Evolutionary conservation across 75 land plant genomes (phyloP), one percentile per base, ranked within the genome.

Genomic region (Ceratopteris richardii): DNA sequence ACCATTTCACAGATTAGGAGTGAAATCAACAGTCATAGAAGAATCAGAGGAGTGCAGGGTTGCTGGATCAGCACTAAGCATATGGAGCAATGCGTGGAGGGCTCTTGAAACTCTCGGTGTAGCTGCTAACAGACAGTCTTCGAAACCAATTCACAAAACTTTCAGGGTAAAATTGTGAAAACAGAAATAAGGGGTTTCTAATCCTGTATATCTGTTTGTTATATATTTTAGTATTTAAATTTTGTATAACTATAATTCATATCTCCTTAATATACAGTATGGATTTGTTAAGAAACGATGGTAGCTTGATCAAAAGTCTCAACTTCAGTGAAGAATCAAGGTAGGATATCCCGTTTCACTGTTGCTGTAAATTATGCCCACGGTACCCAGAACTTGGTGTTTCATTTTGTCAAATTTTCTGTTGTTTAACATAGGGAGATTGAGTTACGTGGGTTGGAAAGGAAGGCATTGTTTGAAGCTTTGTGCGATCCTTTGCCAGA

Each of bases 361-460:
- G 22, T 2, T 3, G 5, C 14, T 46, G 14, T 18, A 18, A 21
- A 40, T 40, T 14, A 18, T 46, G 14, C 18, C 13, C 4, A 46
- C 14, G 17, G 22, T 46, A 17, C 50, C 14, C 12, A 3, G 50
- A 5, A 5, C 2, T 9, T 33, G 37, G 9, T 3, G 9, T 33
- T 3, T 4, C 37, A 3, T 33, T 46, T 5, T 46, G 12, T 21
- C 3, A 14, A 18, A 46, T 5, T 2, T 18, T 21, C 14, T 10
- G 9, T 40, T 14, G 13, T 46, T 46, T 17, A 3, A 25, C 1
- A 52, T 26, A 52, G 59, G 12, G 43, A 23, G n/a, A 5, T 44
- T 29, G 92, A 87, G 56, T 70, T 81, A 3, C 84, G 92, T 36
- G 78, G 74, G 0, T 84, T 87, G 44, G 88, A 84, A 50, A 71